Conservation (phyloP, 225 moss, liverwort and hornwort species). For the Asterella californica region DNA sequence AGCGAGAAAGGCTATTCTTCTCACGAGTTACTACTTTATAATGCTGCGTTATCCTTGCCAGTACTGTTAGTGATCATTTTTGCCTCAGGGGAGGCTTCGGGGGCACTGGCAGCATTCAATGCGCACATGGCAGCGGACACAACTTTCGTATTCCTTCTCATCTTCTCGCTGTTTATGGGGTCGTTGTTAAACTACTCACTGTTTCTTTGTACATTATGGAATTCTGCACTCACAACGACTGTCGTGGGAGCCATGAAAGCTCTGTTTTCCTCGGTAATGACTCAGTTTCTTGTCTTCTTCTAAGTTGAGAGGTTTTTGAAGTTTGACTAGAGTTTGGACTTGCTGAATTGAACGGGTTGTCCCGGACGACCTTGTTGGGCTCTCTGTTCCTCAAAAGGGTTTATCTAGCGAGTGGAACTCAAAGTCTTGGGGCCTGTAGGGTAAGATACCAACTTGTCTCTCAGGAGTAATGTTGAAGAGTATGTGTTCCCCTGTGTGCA, state of each 20-base stretch:
- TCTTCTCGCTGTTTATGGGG: constrained; percentile 51
- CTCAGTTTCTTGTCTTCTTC: background rate
- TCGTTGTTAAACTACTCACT: constrained; percentile 46
- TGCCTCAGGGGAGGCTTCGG: constrained; percentile 41
- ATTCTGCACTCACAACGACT: constrained; percentile 53
- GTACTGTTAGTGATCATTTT: constrained; percentile 40
- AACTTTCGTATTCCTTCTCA: constrained; percentile 34
- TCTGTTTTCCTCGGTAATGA: constrained; percentile 46
- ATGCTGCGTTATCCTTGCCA: constrained; percentile 46
- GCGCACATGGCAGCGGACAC: constrained; percentile 36
- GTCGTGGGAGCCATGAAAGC: constrained; percentile 59
- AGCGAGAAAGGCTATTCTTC: constrained; percentile 50
- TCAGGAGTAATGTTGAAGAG: background rate
- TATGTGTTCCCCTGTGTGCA: constrained; percentile 26
- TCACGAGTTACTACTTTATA: constrained; percentile 49
- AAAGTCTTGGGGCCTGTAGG: background rate
- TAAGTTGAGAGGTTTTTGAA: background rate
- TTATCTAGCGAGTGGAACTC: background rate
- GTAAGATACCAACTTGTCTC: background rate
- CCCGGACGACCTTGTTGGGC: background rate
- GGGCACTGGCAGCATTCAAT: constrained; percentile 36
- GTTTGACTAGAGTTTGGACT: background rate
- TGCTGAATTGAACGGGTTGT: background rate
- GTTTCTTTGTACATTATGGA: constrained; percentile 51
- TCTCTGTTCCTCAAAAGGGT: background rate